A percentile compares a stretch with the other conserved stretches of the same genome.
These are phyloP conservation scores for Wickerhamiella nectarea DNA, from an alignment of 805 yeast genomes.

Conservation along the genomic window DNA sequence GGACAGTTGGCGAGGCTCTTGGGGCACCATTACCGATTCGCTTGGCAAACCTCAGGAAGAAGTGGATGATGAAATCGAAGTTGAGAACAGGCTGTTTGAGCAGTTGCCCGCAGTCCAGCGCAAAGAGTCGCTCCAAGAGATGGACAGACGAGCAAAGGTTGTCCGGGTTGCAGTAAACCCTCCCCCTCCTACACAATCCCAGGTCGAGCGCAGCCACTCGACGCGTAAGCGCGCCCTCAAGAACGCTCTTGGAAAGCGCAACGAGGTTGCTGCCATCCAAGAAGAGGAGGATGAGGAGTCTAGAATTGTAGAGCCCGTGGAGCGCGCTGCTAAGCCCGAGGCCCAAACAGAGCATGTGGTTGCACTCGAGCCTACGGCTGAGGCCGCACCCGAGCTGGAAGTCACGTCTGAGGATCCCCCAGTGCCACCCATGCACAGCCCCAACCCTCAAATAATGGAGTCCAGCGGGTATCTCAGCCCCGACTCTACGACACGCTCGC, in stretches of 20 bases:
- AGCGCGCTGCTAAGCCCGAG: too few relatives aligned
- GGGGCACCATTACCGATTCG: conserved; percentile 6
- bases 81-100: conserved; percentile 2
- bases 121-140: conserved; percentile 25
- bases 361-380: neutral
- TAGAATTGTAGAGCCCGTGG: too few relatives aligned
- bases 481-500: neutral
- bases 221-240: conserved; percentile 14
- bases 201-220: conserved; percentile 19
- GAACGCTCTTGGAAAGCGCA: conserved; percentile 15
- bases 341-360: too few relatives aligned
- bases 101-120: conserved; percentile 18
- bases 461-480: neutral
- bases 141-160: conserved; percentile 22
- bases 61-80: neutral
- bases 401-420: neutral
- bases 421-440: neutral
- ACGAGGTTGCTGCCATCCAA: neutral
- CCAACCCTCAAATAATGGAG: neutral
- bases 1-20: conserved; percentile 10
- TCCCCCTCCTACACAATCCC: neutral
- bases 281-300: conserved; percentile 2
- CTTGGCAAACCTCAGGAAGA: neutral
- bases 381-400: too few relatives aligned
- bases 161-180: conserved; percentile 5